Evolutionary conservation across 768 basidiomycete genomes (phyloP).

Genomic region (Leccinum incarnatum): DNA sequence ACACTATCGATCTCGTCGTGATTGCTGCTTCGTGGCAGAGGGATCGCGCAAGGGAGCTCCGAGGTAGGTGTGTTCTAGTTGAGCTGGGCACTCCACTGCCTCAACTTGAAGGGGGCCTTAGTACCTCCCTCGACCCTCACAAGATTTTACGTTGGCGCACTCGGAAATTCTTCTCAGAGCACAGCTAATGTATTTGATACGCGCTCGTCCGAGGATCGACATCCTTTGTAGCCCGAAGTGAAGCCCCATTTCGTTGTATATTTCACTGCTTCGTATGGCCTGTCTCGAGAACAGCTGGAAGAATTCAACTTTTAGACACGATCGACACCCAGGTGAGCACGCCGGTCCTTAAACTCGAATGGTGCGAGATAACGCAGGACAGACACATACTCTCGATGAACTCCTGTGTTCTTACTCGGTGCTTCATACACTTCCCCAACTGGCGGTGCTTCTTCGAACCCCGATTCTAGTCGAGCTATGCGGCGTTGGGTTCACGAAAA

Average conservation of each 20-base stretch:
- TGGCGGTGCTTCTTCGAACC: conserved; percentile 52
- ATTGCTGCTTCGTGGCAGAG: conserved; percentile 81
- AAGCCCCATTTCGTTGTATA: conserved; percentile 68
- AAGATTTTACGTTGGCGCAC: conserved; percentile 75
- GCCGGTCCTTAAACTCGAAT: neutral
- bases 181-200: conserved; percentile 33
- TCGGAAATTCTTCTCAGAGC: conserved; percentile 48
- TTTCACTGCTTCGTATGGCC: conserved; percentile 76
- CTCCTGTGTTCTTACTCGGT: conserved; percentile 59
- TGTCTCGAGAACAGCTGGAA: conserved; percentile 65
- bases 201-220: neutral
- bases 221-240: conserved; percentile 33
- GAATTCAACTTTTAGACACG: conserved; percentile 58
- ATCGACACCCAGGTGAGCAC: conserved; percentile 22
- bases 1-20: conserved; percentile 74
- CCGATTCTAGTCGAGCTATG: conserved; percentile 73
- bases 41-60: conserved; percentile 68
- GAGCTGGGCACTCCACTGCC: neutral
- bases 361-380: too few relatives aligned
- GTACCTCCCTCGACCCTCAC: conserved; percentile 72
- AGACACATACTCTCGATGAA: conserved; percentile 1
- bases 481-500: conserved; percentile 81
- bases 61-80: conserved; percentile 45
- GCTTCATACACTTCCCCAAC: conserved; percentile 45
- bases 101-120: conserved; percentile 24